phyloP scores from a whole-genome alignment of 768 basidiomycete genomes.

The Hygrophorus pudorinus region DNA sequence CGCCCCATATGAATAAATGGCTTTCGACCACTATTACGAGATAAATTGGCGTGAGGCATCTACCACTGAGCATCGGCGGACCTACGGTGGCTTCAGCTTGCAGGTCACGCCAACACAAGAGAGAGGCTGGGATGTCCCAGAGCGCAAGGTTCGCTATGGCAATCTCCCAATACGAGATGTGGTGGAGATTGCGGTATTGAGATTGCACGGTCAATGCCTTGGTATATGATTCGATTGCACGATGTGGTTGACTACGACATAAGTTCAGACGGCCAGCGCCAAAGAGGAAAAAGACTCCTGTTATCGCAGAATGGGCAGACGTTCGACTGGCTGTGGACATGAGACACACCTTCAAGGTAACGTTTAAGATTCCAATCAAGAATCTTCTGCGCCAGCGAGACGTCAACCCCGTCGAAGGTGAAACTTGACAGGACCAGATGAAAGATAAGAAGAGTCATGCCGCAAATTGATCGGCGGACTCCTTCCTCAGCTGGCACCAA shows the following conservation, averaged over 20 bases:
- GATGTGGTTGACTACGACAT: conserved; percentile 58
- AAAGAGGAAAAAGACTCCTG: conserved; percentile 90
- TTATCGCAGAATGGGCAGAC: conserved; percentile 1
- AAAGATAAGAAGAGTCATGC: conserved; percentile 83
- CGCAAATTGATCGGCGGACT: conserved; percentile 67
- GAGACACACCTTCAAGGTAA: conserved; percentile 59
- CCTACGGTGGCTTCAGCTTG: conserved; percentile 64
- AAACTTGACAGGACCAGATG: conserved; percentile 78
- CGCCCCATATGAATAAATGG: conserved; percentile 71
- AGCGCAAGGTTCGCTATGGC: no score
- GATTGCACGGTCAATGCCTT: conserved; percentile 60
- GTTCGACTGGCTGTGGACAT: not conserved
- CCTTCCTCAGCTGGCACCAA: conserved; percentile 59
- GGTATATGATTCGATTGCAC: conserved; percentile 66
- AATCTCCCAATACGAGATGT: no score
- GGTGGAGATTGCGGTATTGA: no score
- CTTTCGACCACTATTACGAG: conserved; percentile 54
- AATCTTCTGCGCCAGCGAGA: conserved; percentile 61
- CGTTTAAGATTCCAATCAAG: conserved; percentile 81
- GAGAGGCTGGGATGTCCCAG: no score
- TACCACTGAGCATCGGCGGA: conserved; percentile 4
- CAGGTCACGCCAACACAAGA: no score
- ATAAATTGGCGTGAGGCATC: conserved; percentile 1
- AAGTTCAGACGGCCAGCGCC: conserved; percentile 80
- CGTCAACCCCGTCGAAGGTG: conserved; percentile 71